phyloP scores from a whole-genome alignment of 805 yeast genomes.

The Cyberlindnera euphorbiiphila region DNA sequence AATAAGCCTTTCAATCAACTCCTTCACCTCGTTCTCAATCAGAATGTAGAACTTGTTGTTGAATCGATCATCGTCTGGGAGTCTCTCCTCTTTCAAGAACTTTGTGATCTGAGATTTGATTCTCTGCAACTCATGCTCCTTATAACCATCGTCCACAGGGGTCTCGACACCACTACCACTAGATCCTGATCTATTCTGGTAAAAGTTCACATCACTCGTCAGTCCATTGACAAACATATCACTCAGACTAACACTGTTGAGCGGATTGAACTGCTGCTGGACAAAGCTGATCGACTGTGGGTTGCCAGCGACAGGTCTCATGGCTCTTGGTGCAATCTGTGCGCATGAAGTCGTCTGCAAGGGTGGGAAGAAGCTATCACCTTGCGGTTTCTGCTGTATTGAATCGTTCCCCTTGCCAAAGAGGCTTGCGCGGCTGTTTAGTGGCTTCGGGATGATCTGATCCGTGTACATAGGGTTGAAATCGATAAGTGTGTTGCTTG shows the following conservation, averaged over 20 bases:
- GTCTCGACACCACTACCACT: slow-evolving; percentile 4
- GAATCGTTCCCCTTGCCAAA: slow-evolving; percentile 8
- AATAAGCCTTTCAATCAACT: slow-evolving; percentile 27
- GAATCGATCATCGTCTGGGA: slow-evolving; percentile 29
- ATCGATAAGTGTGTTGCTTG: slow-evolving; percentile 16
- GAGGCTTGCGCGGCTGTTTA: slow-evolving; percentile 16
- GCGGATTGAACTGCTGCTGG: slow-evolving; percentile 14
- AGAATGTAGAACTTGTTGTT: slow-evolving; percentile 27
- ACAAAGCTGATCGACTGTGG: slow-evolving; percentile 19
- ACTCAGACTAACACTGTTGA: slow-evolving; percentile 25
- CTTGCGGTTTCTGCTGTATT: slow-evolving; percentile 7
- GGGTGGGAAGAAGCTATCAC: slow-evolving; percentile 5
- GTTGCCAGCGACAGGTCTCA: slow-evolving; percentile 27
- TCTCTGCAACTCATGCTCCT: slow-evolving; percentile 28
- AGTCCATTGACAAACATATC: slow-evolving; percentile 28
- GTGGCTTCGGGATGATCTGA: slow-evolving; percentile 28
- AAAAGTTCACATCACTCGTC: slow-evolving; percentile 21
- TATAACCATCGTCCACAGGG: slow-evolving; percentile 25
- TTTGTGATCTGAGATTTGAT: slow-evolving; percentile 28
- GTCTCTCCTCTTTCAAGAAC: slow-evolving; percentile 28
- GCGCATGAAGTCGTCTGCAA: slow-evolving; percentile 29
- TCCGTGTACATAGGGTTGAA: slow-evolving; percentile 26
- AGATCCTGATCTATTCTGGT: slow-evolving; percentile 5
- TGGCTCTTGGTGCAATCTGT: slow-evolving; percentile 32
- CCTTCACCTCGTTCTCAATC: slow-evolving; percentile 28